Evolutionary conservation across 306 rosid species (phyloP).

Genomic region (Amphicarpaea edgeworthii): DNA sequence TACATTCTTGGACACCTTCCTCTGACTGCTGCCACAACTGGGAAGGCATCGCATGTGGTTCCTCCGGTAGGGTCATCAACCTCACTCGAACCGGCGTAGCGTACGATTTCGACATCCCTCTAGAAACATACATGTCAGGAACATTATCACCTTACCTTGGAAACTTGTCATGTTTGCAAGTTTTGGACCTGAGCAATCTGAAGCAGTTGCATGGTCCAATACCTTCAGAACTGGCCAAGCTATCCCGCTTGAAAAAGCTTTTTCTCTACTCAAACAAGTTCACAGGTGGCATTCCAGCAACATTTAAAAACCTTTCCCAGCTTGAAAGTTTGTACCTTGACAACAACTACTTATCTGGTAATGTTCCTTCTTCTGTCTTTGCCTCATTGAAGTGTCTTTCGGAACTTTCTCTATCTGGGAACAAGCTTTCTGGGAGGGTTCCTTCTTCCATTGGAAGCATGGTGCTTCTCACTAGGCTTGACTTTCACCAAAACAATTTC

Average conservation of each 20-base stretch:
- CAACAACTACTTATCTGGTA: constrained; percentile 55
- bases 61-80: constrained; percentile 60
- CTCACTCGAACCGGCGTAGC: constrained; percentile 52
- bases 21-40: constrained; percentile 68
- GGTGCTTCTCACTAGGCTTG: constrained; percentile 50
- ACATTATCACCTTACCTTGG: constrained; percentile 72
- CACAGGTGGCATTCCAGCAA: constrained; percentile 49
- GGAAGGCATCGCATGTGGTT: constrained; percentile 66
- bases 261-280: constrained; percentile 62
- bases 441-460: constrained; percentile 58
- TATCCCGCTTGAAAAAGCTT: constrained; percentile 51
- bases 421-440: constrained; percentile 54
- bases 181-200: constrained; percentile 62
- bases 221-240: constrained; percentile 57
- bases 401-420: constrained; percentile 61
- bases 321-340: constrained; percentile 58
- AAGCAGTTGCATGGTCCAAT: constrained; percentile 63
- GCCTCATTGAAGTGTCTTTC: constrained; percentile 52
- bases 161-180: constrained; percentile 59
- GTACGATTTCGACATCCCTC: constrained; percentile 41
- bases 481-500: constrained; percentile 62
- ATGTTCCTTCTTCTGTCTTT: constrained; percentile 49
- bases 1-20: constrained; percentile 61
- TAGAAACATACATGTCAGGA: constrained; percentile 65
- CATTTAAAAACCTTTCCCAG: constrained; percentile 45